Conservation (phyloP, 495 filamentous ascomycete species). For the Neurospora tetraspora region DNA sequence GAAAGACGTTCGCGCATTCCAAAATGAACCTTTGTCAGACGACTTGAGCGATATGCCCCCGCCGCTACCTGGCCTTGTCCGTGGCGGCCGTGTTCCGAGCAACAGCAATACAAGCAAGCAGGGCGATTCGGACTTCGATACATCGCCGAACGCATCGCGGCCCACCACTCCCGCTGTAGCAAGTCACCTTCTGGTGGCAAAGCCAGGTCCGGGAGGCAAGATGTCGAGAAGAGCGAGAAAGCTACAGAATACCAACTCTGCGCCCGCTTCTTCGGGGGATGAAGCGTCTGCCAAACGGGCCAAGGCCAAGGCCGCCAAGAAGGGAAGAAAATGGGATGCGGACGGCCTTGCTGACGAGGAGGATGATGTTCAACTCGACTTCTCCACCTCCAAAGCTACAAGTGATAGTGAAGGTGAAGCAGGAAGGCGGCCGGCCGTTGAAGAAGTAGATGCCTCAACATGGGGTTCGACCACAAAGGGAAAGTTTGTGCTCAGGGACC, state of each 20-base stretch:
- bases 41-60: conserved; percentile 35
- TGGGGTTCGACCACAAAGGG: conserved; percentile 86
- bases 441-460: conserved; percentile 63
- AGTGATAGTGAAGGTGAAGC: conserved; percentile 46
- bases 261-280: conserved; percentile 74
- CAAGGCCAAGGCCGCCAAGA: conserved; percentile 62
- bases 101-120: conserved; percentile 16
- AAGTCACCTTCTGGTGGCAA: conserved; percentile 55
- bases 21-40: conserved; percentile 29
- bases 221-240: conserved; percentile 78
- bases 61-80: conserved; percentile 29
- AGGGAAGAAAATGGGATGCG: conserved; percentile 81
- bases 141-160: conserved; percentile 69
- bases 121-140: conserved; percentile 51
- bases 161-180: conserved; percentile 63
- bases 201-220: conserved; percentile 58
- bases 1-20: conserved; percentile 22
- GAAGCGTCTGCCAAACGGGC: conserved; percentile 51
- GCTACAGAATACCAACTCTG: conserved; percentile 48
- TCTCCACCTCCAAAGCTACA: conserved; percentile 49
- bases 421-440: conserved; percentile 41
- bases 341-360: conserved; percentile 83
- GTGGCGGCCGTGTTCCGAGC: conserved; percentile 15
- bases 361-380: conserved; percentile 73
- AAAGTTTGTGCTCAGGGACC: conserved; percentile 85